Percentiles rank a stretch among this genome's conserved stretches.
These are phyloP conservation scores for Colletotrichum cordylinicola DNA, from an alignment of 2,329 filamentous ascomycete species.

Conservation along the genomic window DNA sequence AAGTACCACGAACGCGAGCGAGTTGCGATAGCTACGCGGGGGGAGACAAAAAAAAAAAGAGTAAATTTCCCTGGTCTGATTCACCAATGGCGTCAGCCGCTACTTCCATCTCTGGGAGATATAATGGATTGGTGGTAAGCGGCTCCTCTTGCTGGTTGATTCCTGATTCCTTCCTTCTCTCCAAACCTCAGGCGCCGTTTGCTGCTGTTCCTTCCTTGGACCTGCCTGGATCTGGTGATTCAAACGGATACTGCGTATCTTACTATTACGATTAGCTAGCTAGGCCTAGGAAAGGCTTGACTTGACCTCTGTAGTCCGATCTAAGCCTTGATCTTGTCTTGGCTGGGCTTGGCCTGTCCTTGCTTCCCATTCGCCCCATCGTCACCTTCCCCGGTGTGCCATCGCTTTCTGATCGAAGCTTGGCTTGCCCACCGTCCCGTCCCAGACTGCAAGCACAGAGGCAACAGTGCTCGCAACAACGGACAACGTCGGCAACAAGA, in stretches of 20 bases:
- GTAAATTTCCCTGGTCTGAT: background rate
- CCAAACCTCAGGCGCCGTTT: background rate
- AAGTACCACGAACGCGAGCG: background rate
- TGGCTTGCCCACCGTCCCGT: background rate
- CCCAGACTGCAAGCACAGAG: background rate
- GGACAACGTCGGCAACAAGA: background rate
- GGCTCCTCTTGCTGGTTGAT: background rate
- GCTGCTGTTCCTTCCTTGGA: background rate
- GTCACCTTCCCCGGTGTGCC: background rate
- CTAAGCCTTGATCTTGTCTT: background rate
- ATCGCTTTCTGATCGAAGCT: background rate
- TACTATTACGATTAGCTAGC: background rate
- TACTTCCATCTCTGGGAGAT: background rate
- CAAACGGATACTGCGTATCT: background rate
- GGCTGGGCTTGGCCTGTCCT: background rate
- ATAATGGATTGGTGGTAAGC: background rate
- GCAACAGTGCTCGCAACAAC: background rate
- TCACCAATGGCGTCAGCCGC: conserved; percentile 5
- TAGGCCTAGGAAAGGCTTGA: background rate
- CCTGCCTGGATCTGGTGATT: background rate
- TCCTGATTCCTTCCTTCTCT: background rate
- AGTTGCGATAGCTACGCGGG: background rate
- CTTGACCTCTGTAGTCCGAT: background rate
- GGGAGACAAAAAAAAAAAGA: background rate
- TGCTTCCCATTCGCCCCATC: background rate